Conservation (phyloP, 2,329 filamentous ascomycete species). For the Scytalidium lignicola region DNA sequence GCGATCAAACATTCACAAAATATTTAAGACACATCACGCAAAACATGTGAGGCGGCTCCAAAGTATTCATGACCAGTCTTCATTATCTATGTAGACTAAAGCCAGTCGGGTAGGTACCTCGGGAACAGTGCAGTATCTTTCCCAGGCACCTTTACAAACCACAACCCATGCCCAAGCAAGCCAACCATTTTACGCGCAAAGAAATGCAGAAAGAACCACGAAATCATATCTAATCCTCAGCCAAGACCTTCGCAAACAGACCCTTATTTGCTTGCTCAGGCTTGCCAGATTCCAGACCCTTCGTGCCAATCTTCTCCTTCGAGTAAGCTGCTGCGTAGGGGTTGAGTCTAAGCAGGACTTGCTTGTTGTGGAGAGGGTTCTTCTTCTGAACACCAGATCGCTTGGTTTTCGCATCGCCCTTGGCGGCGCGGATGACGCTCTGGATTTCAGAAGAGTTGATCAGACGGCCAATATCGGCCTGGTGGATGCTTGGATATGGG, state of each 20-base stretch:
- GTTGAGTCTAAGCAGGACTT: slow-evolving; percentile 97
- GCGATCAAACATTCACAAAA: neutral
- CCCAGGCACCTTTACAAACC: neutral
- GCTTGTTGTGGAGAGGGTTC: slow-evolving; percentile 99
- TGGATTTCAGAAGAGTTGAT: slow-evolving; percentile 99
- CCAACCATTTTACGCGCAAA: neutral
- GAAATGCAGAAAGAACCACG: neutral
- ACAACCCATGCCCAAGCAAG: neutral
- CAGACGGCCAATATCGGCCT: slow-evolving; percentile 92
- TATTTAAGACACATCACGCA: neutral
- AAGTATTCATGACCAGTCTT: neutral
- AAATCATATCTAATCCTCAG: slow-evolving; percentile 40
- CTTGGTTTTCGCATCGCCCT: slow-evolving; percentile 87
- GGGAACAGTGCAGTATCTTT: neutral
- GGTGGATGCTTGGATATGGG: slow-evolving; percentile 84
- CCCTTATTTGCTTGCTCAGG: slow-evolving; percentile 35
- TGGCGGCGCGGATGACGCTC: slow-evolving; percentile 86
- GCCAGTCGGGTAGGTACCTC: neutral
- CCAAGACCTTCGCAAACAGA: slow-evolving; percentile 36
- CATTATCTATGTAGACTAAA: neutral
- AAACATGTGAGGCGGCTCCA: neutral
- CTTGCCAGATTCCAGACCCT: slow-evolving; percentile 60
- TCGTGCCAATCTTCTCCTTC: slow-evolving; percentile 76
- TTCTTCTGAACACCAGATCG: slow-evolving; percentile 94
- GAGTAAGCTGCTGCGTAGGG: slow-evolving; percentile 90